Percentiles rank a stretch among this genome's conserved stretches.
Evolutionary conservation across 2,329 filamentous ascomycete species (phyloP).

Genomic region (Pezicula carpinea): DNA sequence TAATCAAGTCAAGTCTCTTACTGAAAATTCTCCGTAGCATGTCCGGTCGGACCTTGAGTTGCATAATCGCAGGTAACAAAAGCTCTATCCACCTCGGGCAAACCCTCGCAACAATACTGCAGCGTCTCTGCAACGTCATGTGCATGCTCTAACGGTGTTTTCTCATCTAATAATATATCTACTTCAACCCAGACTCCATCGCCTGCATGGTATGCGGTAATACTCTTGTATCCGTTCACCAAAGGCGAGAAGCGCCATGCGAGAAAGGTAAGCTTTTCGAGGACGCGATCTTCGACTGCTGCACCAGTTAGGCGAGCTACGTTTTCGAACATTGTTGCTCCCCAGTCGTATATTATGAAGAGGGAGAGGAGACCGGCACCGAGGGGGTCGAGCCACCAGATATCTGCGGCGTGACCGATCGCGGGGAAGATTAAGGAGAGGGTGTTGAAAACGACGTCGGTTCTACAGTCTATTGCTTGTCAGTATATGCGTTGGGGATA

Average conservation of each 20-base stretch:
- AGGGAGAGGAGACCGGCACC: slow-evolving; percentile 57
- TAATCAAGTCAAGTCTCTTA: not conserved
- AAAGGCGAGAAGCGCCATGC: slow-evolving; percentile 48
- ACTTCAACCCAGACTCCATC: slow-evolving; percentile 58
- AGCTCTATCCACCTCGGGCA: slow-evolving; percentile 30
- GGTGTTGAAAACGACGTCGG: slow-evolving; percentile 58
- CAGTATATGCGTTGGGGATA: not conserved
- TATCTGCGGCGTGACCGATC: slow-evolving; percentile 47
- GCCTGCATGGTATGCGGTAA: slow-evolving; percentile 53
- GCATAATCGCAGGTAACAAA: slow-evolving; percentile 33
- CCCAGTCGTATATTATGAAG: slow-evolving; percentile 66
- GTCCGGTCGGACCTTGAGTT: slow-evolving; percentile 17
- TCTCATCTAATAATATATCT: slow-evolving; percentile 49
- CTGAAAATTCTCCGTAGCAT: slow-evolving; percentile 15
- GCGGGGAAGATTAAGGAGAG: slow-evolving; percentile 55
- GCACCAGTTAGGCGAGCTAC: slow-evolving; percentile 51
- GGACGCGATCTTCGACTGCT: slow-evolving; percentile 40
- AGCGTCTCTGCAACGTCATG: slow-evolving; percentile 57
- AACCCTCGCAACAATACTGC: slow-evolving; percentile 53
- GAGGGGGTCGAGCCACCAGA: slow-evolving; percentile 61
- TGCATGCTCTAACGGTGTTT: slow-evolving; percentile 41
- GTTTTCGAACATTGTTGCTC: slow-evolving; percentile 52
- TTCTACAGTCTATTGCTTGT: slow-evolving; percentile 45
- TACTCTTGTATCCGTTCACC: slow-evolving; percentile 43
- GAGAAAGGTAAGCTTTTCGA: slow-evolving; percentile 51